phyloP scores from a whole-genome alignment of 2,329 filamentous ascomycete genomes.

The Fusarium sp. region DNA sequence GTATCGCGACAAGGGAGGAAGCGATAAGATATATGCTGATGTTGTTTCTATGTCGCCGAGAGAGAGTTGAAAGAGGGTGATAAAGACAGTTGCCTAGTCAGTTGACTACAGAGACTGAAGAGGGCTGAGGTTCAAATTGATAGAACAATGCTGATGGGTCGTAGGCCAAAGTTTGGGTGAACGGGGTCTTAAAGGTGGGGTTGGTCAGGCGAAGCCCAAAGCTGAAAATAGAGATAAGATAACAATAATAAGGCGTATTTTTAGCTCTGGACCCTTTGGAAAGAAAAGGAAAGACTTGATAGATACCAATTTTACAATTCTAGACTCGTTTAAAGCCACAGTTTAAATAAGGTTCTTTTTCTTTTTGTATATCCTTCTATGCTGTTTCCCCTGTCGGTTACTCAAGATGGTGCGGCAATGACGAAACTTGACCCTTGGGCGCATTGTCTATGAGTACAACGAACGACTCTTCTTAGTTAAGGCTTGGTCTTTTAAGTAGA shows the following conservation, averaged over 20 bases:
- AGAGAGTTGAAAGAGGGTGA: not conserved
- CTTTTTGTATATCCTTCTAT: no score
- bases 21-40: not conserved
- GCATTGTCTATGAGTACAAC: not conserved
- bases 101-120: not conserved
- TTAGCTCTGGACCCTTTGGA: slow-evolving; percentile 5
- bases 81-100: not conserved
- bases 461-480: not conserved
- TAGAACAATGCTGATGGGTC: slow-evolving; percentile 16
- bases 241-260: not conserved
- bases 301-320: not conserved
- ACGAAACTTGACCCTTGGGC: slow-evolving; percentile 1
- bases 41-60: not conserved
- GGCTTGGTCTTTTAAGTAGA: not conserved
- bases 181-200: slow-evolving; percentile 32
- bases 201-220: slow-evolving; percentile 27
- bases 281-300: not conserved
- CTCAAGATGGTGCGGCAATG: slow-evolving; percentile 11
- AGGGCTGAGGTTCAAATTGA: slow-evolving; percentile 15
- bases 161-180: slow-evolving; percentile 24
- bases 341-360: no score
- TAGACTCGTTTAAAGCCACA: no score
- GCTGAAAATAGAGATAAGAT: slow-evolving; percentile 30
- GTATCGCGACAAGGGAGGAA: not conserved
- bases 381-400: not conserved